Evolutionary conservation across 2,329 filamentous ascomycete genomes (phyloP), one percentile per base, ranked within the genome.

Genomic region (Penicillium sp.): DNA sequence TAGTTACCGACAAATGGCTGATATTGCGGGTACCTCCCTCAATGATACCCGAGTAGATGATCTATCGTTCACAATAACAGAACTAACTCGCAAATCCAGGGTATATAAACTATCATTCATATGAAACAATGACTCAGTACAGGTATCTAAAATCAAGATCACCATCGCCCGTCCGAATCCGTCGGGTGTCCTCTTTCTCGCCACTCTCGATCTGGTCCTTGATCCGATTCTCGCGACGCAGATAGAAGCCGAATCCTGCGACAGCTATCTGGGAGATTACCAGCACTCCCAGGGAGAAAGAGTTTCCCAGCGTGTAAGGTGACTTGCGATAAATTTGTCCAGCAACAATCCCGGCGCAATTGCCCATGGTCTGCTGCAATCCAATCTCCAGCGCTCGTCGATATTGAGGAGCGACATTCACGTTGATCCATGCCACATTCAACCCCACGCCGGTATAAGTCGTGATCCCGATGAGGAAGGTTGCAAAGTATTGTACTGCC

Each of bases 121-220:
- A 7, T 28, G 16, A 14, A 2, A 28, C 8, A n/a, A 30, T 7
- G 13, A 6, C 33, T 60, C 30, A 75, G 57, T 72, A 74, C 68
- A 81, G 79, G 65, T 83, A 84, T 45, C 74, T 77, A 61, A 83
- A 84, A 55, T 83, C 81, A 55, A 82, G 60, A 38, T 76, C 81
- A 22, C 76, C 68, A 63, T 84, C 82, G 2, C 82, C 82, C 0
- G 79, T 81, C 65, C 70, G 79, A 1, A 83, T 75, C 55, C 76
- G 78, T 51, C 82, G 71, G 40, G 63, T 77, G 62, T 84, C 82
- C 58, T 79, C 76, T 13, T 73, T 73, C 59, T 81, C 75, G 0
- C 81, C 81, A 22, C 57, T 75, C 1, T 70, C 67, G 60, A 79
- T 79, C 65, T 74, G 75, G 37, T 75, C 68, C 65, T 80, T 81